These are phyloP conservation scores for Suhomyces panamericanus DNA, from an alignment of 1,139 yeast genomes.

Conservation along the genomic window DNA sequence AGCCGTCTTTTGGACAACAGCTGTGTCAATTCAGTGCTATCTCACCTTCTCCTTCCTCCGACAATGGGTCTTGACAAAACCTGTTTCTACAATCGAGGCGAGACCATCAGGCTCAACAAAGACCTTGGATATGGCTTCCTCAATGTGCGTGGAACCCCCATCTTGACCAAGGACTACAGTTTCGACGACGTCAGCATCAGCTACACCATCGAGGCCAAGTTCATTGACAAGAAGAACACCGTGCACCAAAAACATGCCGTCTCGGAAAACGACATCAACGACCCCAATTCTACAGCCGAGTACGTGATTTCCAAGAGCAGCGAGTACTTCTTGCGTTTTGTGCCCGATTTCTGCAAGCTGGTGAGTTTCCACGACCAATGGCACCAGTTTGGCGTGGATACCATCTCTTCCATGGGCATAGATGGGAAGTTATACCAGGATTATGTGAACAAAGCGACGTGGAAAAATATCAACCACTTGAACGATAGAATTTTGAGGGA, in stretches of 20 bases:
- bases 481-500: slow-evolving; percentile 38
- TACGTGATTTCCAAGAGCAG: slow-evolving; percentile 40
- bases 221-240: slow-evolving; percentile 38
- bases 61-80: slow-evolving; percentile 59
- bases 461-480: slow-evolving; percentile 34
- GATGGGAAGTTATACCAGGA: slow-evolving; percentile 37
- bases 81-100: slow-evolving; percentile 39
- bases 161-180: slow-evolving; percentile 42
- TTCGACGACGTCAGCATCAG: slow-evolving; percentile 45
- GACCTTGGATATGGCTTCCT: slow-evolving; percentile 48
- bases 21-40: slow-evolving; percentile 53
- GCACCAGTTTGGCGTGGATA: slow-evolving; percentile 27
- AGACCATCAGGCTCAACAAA: slow-evolving; percentile 38
- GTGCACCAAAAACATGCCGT: slow-evolving; percentile 29
- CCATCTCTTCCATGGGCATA: slow-evolving; percentile 32
- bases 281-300: slow-evolving; percentile 33
- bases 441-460: slow-evolving; percentile 30
- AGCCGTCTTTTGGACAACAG: slow-evolving; percentile 54
- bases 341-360: slow-evolving; percentile 40
- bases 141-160: slow-evolving; percentile 43
- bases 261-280: slow-evolving; percentile 41
- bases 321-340: slow-evolving; percentile 43
- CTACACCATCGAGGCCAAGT: slow-evolving; percentile 46
- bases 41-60: slow-evolving; percentile 65
- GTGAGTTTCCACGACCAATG: slow-evolving; percentile 30